Evolutionary conservation across 352 stramenopile species (phyloP), one percentile per base, ranked within the genome.

Genomic region (Pythium phragmiticola): DNA sequence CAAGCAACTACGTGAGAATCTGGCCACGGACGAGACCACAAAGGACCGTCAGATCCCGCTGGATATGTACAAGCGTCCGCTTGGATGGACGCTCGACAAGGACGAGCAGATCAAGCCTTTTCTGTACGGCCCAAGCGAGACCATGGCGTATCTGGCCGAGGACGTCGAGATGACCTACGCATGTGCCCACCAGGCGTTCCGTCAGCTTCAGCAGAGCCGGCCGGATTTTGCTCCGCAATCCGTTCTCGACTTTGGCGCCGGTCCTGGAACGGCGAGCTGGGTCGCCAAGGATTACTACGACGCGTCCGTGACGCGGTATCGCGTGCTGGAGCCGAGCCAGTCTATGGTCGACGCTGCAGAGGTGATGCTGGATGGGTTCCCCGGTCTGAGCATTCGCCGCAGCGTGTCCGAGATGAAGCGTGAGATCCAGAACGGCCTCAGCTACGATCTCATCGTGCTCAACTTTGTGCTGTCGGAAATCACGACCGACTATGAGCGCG

Each of bases 401-500:
- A 81, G 59, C 33, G 73, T 95, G 30, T 73, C 76, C 2, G 86
- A 95, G 45, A 77, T 95, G 77, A 85, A 86, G 34, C 83, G 82
- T 17, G 86, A 95, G 57, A 79, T 95, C 26, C 73, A 78, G 49
- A 74, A 71, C 39, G 82, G 82, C 2, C 76, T 80, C 48, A 87
- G 83, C 61, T 95, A 89, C 68, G 86, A 95, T 43, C 73, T 95
- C 9, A 79, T 95, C 51, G 73, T 88, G 8, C 65, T 75, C 41
- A 92, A 76, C 68, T 92, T 84, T 59, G 86, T 93, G 57, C 69
- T 95, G 8, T 88, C 82, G 3, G 86, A 95, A 43, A 87, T 95
- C 49, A 90, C 82, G 51, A 95, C 72, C 64, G 86, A 95, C 70
- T 88, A 87, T 58, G 86, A 95, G 69, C 82, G 84, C 12, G 81